A percentile compares a stretch with the other conserved stretches of the same genome.
Conservation (phyloP, 257 asterid genomes). For the Fraxinus americana region DNA sequence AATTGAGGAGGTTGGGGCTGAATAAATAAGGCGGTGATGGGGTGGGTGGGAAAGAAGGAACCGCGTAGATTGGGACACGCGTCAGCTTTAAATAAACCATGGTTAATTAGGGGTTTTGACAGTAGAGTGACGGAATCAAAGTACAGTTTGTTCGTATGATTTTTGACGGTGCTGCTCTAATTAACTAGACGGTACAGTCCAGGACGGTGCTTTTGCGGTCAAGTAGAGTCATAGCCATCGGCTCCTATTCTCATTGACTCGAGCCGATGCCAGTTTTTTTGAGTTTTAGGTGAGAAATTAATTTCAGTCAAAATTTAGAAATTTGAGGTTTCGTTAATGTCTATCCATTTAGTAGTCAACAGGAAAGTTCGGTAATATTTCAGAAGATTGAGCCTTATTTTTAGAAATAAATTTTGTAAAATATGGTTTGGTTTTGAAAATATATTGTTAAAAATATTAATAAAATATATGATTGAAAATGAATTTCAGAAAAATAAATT, state of each 20-base stretch:
- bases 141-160: background rate
- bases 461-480: too few relatives aligned
- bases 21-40: slow-evolving; percentile 56
- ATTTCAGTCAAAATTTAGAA: background rate
- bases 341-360: background rate
- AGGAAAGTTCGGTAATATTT: background rate
- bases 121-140: background rate
- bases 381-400: background rate
- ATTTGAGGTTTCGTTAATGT: background rate
- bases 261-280: background rate
- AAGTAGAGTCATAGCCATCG: background rate
- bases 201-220: background rate
- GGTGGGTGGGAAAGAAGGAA: slow-evolving; percentile 32
- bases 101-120: background rate
- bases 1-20: slow-evolving; percentile 1
- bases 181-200: background rate
- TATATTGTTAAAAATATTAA: too few relatives aligned
- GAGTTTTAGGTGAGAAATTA: background rate
- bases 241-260: background rate
- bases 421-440: too few relatives aligned
- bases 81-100: slow-evolving; percentile 47
- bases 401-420: too few relatives aligned
- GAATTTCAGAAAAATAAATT: too few relatives aligned
- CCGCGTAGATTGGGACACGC: slow-evolving; percentile 85
- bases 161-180: background rate